Evolutionary conservation across 2,329 filamentous ascomycete genomes (phyloP).

Genomic region (Botrytis deweyae): DNA sequence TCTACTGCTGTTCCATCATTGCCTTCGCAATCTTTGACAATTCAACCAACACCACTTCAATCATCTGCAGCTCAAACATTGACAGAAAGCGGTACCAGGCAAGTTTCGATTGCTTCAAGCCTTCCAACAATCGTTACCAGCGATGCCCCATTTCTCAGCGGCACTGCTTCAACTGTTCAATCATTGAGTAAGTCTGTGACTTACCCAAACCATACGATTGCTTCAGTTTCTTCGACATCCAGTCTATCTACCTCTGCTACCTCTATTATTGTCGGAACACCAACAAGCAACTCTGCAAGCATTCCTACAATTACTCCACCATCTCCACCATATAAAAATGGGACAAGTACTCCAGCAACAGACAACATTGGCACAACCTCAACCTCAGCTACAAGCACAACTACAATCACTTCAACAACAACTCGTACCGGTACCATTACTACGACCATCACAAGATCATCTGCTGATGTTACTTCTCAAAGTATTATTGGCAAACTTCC

Average conservation of each 20-base stretch:
- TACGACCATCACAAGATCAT: background rate
- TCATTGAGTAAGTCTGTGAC: background rate
- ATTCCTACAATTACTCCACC: background rate
- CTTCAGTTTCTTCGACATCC: background rate
- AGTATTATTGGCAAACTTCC: conserved; percentile 13
- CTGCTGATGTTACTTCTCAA: conserved; percentile 9
- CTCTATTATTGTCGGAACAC: background rate
- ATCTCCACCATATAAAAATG: background rate
- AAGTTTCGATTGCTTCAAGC: background rate
- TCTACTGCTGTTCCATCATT: background rate
- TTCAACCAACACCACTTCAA: background rate
- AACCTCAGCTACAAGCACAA: conserved; percentile 5
- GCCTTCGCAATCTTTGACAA: background rate
- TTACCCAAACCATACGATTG: background rate
- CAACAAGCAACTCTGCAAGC: background rate
- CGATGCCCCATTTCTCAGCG: background rate
- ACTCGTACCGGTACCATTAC: conserved; percentile 12
- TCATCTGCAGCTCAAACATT: background rate
- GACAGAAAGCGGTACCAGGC: background rate
- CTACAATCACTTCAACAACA: background rate
- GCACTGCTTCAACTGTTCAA: background rate
- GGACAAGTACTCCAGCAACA: background rate
- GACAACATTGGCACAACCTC: background rate
- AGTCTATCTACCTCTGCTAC: background rate
- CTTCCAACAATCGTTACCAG: background rate